Percentiles rank a stretch among this genome's conserved stretches.
These are phyloP conservation scores for Daldinia decipiens DNA, from an alignment of 495 filamentous ascomycete genomes.

Conservation along the genomic window DNA sequence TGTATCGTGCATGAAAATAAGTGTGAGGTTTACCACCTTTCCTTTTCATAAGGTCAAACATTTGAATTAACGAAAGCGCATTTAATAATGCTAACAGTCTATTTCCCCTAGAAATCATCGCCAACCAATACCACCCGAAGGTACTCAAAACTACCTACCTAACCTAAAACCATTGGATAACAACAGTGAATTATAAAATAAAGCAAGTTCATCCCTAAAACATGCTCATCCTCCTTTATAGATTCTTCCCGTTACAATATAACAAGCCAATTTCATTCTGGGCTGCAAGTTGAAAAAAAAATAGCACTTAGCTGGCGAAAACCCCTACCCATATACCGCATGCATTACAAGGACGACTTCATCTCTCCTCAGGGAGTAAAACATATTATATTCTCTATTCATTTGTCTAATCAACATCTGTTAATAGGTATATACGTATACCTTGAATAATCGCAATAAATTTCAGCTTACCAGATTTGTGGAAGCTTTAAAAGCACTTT, in stretches of 20 bases:
- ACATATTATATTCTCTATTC: no score
- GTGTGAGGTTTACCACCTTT: background rate
- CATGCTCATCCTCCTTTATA: background rate
- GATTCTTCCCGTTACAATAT: background rate
- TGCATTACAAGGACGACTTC: no score
- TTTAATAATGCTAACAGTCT: background rate
- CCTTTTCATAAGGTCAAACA: background rate
- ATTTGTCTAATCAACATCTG: no score
- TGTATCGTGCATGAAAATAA: background rate
- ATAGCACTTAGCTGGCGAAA: no score
- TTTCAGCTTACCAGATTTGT: no score
- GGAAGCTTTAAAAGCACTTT: no score
- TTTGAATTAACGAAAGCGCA: background rate
- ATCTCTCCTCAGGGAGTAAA: no score
- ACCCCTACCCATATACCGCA: no score
- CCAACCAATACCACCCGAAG: background rate
- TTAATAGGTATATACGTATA: no score
- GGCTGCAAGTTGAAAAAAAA: background rate
- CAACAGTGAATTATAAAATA: background rate
- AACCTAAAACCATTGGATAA: background rate
- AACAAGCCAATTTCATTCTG: background rate
- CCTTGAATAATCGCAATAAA: no score
- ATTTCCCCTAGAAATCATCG: background rate
- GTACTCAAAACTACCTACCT: background rate
- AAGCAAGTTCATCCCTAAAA: background rate